Base-by-base conservation (phyloP, 169 alveolate species). In the Eimeria falciformis region DNA sequence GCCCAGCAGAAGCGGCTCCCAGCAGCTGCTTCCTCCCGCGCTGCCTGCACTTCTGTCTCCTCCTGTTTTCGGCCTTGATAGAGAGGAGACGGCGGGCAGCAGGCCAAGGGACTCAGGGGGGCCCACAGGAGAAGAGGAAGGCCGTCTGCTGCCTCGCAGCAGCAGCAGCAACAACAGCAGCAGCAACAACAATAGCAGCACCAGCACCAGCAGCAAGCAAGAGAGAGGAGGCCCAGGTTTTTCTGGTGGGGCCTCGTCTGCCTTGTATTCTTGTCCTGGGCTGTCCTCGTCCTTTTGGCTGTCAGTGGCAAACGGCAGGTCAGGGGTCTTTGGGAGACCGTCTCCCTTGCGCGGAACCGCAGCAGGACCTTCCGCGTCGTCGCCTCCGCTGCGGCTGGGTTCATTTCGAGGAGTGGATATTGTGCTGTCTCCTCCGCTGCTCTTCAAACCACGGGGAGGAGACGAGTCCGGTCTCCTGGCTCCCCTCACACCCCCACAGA, bases 121-220 rank as follows among this genome's bases (percentile, higher is more conserved):
- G 7, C 62, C 62, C 14, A 14, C 62, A 14, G 62, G 62, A 14
- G 62, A 50, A 6, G 82, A 71, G 50, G 82, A 71, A n/a, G n/a
- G n/a, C n/a, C n/a, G n/a, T 14, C 23, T 71, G 25, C 55, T 71
- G 29, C 82, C 18, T 14, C 50, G 82, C 1, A 71, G 27, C 23
- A 71, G 82, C 82, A 71, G 82, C 82, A 71, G 82, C 82, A 40
- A 55, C 5, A 33, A 12, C 82, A 71, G 82, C 55, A 33, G 82
- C 82, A 71, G 58, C 82, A 71, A 55, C 62, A 7, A 50, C n/a
- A 11, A 14, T 50, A 11, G 33, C 18, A 58, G 33, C 18, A 6
- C 33, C 71, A 6, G 27, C 11, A 5, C 33, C 29, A 58, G 71
- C 23, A 6, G 71, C 71, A n/a, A 25, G 71, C 82, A 33, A 18